A percentile compares a stretch with the other conserved stretches of the same genome.
Conservation (phyloP, 352 stramenopile genomes). For the Thalassiosira sp. region DNA sequence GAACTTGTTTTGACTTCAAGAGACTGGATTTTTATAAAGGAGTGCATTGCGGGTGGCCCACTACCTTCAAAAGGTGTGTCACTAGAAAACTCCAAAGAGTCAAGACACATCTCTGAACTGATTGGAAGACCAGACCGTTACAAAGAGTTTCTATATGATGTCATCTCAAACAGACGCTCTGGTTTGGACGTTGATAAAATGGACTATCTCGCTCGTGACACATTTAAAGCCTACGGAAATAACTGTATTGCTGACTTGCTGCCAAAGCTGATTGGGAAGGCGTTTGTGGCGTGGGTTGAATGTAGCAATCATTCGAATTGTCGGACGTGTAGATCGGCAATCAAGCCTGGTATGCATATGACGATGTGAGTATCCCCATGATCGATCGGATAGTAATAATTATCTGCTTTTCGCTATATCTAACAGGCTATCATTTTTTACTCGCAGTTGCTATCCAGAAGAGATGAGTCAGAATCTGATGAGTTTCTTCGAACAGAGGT, state of each 20-base stretch:
- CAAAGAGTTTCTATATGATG: constrained; percentile 85
- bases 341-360: constrained; percentile 1
- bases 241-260: constrained; percentile 45
- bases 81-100: constrained; percentile 35
- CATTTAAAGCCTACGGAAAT: constrained; percentile 37
- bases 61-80: constrained; percentile 44
- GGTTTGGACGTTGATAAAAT: constrained; percentile 87
- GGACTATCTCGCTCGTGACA: constrained; percentile 83
- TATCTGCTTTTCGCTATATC: neutral
- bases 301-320: constrained; percentile 50
- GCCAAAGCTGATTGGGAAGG: constrained; percentile 62
- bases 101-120: constrained; percentile 25
- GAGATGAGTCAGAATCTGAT: constrained; percentile 72
- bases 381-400: constrained; percentile 25
- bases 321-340: constrained; percentile 12
- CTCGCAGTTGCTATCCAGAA: constrained; percentile 19
- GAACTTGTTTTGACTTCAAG: constrained; percentile 67
- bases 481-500: constrained; percentile 78
- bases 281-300: constrained; percentile 59
- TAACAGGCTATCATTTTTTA: neutral
- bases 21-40: constrained; percentile 85
- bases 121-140: constrained; percentile 50
- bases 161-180: constrained; percentile 75
- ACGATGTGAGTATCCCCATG: constrained; percentile 23
- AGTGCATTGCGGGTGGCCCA: constrained; percentile 78